phyloP scores from a whole-genome alignment of 768 basidiomycete species.

The Pholiota molesta region DNA sequence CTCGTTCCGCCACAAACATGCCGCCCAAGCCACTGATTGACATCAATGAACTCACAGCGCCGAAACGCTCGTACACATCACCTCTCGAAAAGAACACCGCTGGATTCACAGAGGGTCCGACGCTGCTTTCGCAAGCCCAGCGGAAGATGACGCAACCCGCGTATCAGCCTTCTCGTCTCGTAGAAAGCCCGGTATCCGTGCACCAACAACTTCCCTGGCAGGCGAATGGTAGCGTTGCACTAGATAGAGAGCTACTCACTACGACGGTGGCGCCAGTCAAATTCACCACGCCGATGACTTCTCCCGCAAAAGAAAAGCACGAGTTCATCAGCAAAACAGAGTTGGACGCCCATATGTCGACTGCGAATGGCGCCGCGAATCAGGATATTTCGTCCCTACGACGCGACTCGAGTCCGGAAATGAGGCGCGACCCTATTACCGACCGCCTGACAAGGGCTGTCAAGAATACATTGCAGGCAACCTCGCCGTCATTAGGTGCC shows the following conservation, averaged over 20 bases:
- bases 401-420: conserved; percentile 25
- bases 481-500: conserved; percentile 1
- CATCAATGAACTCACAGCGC: conserved; percentile 44
- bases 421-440: conserved; percentile 39
- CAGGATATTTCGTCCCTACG: background rate
- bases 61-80: conserved; percentile 22
- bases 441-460: conserved; percentile 46
- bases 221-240: conserved; percentile 5
- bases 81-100: conserved; percentile 23
- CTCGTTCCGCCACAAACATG: conserved; percentile 26
- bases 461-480: conserved; percentile 26
- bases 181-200: conserved; percentile 29
- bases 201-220: conserved; percentile 9
- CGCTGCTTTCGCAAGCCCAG: conserved; percentile 28
- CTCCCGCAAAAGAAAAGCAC: conserved; percentile 31
- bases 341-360: background rate
- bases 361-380: background rate
- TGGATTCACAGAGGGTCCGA: conserved; percentile 43
- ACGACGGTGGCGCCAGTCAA: conserved; percentile 35
- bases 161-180: conserved; percentile 11
- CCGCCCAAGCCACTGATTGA: conserved; percentile 52
- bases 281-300: conserved; percentile 39
- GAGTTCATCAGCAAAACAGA: conserved; percentile 14
- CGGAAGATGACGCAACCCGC: background rate
- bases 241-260: conserved; percentile 18